Evolutionary conservation across 2,329 filamentous ascomycete genomes (phyloP).

Genomic region (Colletotrichum sp.): DNA sequence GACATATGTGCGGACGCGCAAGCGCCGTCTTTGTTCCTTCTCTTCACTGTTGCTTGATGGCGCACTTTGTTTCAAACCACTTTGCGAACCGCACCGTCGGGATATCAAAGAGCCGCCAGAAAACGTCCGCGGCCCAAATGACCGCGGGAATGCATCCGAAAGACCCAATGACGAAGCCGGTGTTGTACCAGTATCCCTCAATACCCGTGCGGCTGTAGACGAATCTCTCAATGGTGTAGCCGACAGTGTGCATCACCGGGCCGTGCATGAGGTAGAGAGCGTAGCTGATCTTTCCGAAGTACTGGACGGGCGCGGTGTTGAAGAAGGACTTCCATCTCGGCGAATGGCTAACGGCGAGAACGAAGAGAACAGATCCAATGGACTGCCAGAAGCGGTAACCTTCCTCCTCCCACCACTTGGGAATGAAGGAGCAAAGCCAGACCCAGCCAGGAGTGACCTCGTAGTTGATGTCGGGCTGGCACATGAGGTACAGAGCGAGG

Average conservation of each 20-base stretch:
- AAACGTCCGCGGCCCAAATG: slow-evolving; percentile 60
- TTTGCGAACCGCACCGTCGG: slow-evolving; percentile 61
- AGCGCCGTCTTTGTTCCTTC: not conserved
- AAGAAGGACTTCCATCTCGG: slow-evolving; percentile 54
- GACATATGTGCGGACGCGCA: not conserved
- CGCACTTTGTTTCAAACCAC: slow-evolving; percentile 54
- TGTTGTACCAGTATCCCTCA: slow-evolving; percentile 48
- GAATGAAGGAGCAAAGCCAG: slow-evolving; percentile 51
- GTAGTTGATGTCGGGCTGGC: slow-evolving; percentile 44
- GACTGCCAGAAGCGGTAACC: slow-evolving; percentile 63
- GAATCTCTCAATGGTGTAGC: slow-evolving; percentile 55
- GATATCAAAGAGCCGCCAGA: slow-evolving; percentile 59
- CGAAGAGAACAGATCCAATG: slow-evolving; percentile 55
- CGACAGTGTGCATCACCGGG: slow-evolving; percentile 55
- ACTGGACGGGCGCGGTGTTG: slow-evolving; percentile 53
- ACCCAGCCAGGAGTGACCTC: slow-evolving; percentile 55
- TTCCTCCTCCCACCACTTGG: slow-evolving; percentile 51
- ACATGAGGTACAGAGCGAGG: slow-evolving; percentile 57
- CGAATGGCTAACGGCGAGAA: slow-evolving; percentile 53
- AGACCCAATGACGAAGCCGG: slow-evolving; percentile 50
- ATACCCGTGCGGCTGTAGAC: slow-evolving; percentile 52
- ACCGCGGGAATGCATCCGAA: slow-evolving; percentile 54
- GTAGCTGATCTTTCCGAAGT: slow-evolving; percentile 65
- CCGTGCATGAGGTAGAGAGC: slow-evolving; percentile 67
- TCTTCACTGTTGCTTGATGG: slow-evolving; percentile 28